Evolutionary conservation across 169 alveolate species (phyloP).

Genomic region (Eimeria acervulina): DNA sequence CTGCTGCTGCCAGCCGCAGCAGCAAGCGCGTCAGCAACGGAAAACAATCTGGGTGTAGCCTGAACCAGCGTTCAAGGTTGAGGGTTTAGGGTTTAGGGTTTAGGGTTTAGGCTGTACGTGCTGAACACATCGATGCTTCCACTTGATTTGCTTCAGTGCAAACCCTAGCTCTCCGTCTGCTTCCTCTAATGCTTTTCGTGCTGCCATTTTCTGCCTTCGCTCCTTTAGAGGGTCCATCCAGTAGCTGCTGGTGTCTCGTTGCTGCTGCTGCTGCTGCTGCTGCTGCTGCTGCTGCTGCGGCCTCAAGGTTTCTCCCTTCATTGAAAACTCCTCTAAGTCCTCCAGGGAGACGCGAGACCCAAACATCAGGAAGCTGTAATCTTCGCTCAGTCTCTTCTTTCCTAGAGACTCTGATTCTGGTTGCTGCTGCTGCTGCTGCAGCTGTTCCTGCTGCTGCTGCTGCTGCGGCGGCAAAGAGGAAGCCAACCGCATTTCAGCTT

Average conservation of each 20-base stretch:
- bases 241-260: neutral
- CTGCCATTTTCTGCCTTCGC: conserved; percentile 8
- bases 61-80: neutral
- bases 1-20: neutral
- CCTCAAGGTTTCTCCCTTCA: neutral
- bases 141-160: conserved; percentile 2
- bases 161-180: conserved; percentile 29
- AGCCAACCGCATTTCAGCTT: neutral
- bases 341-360: conserved; percentile 26
- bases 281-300: conserved; percentile 28
- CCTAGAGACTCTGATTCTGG: neutral
- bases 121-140: conserved; percentile 31
- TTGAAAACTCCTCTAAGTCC: neutral
- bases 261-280: conserved; percentile 53
- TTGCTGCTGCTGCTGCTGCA: neutral
- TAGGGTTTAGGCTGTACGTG: conserved; percentile 14
- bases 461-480: neutral
- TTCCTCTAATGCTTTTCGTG: neutral
- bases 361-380: conserved; percentile 23
- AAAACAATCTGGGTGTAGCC: neutral
- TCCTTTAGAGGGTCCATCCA: conserved; percentile 37
- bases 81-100: neutral
- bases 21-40: neutral
- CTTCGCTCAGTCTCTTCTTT: neutral
- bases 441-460: conserved; percentile 2